Evolutionary conservation across 2,329 filamentous ascomycete genomes (phyloP), one percentile per base, ranked within the genome.

Genomic region (Mollisiaceae sp.): DNA sequence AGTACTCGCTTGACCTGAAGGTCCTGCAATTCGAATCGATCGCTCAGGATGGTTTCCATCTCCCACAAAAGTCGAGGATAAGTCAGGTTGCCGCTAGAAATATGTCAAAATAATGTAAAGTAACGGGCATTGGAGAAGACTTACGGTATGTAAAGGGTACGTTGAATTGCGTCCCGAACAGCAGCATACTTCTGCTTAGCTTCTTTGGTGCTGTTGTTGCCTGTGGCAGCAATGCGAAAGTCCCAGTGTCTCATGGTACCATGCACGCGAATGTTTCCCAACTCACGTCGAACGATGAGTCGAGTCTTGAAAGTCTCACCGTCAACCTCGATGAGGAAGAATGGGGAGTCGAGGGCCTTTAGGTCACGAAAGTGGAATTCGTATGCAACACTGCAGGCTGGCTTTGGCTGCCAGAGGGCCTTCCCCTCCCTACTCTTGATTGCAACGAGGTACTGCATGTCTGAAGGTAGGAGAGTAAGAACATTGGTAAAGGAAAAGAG

Each of bases 161-260:
- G 22, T 35, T 69, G n/a, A 4, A 76, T 50, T 12, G 59, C 65
- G 2, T 38, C 43, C 1, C 64, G 71, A 43, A 75, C 65, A 6
- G 60, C 54, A 9, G 43, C 41, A 55, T 72, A 71, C 43, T 69
- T 65, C 14, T 71, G 60, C 22, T 66, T 59, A 4, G 65, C 20
- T 27, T 45, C 41, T 45, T 62, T 41, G 15, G 47, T 22, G 9
- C 20, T 60, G 14, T 66, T 63, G 20, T 60, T 59, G 8, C 73
- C 73, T 20, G 57, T 64, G 8, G 68, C 72, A 36, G 47, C 45
- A 18, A 77, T 63, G 20, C 65, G 64, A n/a, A 71, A 70, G 62
- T 77, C 75, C 74, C 74, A 76, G 11, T 70, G 65, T 56, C 74
- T 65, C 65, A 67, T 71, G 8, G 69, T 70, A 35, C 75, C 74